phyloP scores from a whole-genome alignment of 176 grass and related monocot genomes.

The Oryza officinalis region DNA sequence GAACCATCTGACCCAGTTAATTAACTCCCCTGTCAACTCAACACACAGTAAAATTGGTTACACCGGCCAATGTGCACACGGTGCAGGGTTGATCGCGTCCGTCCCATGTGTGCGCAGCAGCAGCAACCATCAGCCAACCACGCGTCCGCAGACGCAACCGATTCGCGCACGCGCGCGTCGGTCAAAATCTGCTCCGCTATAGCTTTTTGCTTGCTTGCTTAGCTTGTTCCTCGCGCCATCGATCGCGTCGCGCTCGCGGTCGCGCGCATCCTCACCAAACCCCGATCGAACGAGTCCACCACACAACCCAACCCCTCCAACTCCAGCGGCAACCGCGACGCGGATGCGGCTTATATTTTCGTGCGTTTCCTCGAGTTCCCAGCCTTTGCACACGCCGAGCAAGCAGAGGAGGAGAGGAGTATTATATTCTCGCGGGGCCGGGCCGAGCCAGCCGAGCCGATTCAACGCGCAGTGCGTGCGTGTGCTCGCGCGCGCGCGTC shows the following conservation, averaged over 20 bases:
- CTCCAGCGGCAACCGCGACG: not conserved
- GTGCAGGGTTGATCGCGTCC: not conserved
- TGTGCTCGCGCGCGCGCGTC: not conserved
- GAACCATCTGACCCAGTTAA: not conserved
- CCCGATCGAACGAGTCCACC: conserved; percentile 39
- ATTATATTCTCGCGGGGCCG: conserved; percentile 16
- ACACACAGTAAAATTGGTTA: conserved; percentile 11
- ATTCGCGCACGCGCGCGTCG: conserved; percentile 15
- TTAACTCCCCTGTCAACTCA: not conserved
- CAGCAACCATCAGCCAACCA: not conserved
- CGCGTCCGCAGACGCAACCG: conserved; percentile 17
- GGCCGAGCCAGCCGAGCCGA: conserved; percentile 27
- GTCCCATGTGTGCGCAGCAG: not conserved
- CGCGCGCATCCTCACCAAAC: conserved; percentile 26
- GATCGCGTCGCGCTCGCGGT: not conserved
- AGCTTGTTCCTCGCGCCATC: conserved; percentile 27
- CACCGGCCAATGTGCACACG: not conserved
- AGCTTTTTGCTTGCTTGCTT: not conserved
- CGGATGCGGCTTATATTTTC: not conserved
- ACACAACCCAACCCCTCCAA: conserved; percentile 18
- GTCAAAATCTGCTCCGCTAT: conserved; percentile 43
- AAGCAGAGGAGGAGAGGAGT: not conserved
- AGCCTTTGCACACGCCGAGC: not conserved
- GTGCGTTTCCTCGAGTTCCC: not conserved
- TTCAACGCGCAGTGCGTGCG: conserved; percentile 43